Evolutionary conservation across 2,329 filamentous ascomycete genomes (phyloP), one percentile per base, ranked within the genome.

Genomic region (Aspergillus neotritici): DNA sequence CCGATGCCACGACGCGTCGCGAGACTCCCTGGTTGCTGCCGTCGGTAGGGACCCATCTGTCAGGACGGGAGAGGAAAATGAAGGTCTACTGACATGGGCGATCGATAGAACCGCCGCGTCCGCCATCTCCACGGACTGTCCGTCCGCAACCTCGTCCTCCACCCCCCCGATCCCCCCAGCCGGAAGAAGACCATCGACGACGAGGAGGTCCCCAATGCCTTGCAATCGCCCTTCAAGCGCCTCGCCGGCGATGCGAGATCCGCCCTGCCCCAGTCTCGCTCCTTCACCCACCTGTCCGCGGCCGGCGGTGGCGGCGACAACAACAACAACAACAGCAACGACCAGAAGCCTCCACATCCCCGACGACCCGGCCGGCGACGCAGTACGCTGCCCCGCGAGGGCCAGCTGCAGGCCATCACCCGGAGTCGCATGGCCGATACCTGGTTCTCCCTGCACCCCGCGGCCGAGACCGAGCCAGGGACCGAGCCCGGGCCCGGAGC

Each of bases 51-150:
- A 21, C 17, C 12, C 32, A 9, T 9, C 28, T n/a, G n/a, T n/a
- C n/a, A n/a, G n/a, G n/a, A n/a, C n/a, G n/a, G n/a, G n/a, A n/a
- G n/a, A n/a, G n/a, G n/a, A n/a, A n/a, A n/a, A n/a, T n/a, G n/a
- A n/a, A n/a, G n/a, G n/a, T n/a, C n/a, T n/a, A n/a, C n/a, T n/a
- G n/a, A n/a, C n/a, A n/a, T n/a, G n/a, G n/a, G n/a, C n/a, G n/a
- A n/a, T n/a, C 9, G 5, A 3, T 55, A 93, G 76, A 96, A 95
- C 65, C 86, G 89, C 63, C 89, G 85, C 64, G 75, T 97, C 41
- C 83, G 91, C 42, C 90, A 96, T 71, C 77, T 96, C 4, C 83
- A 87, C 57, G 88, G 87, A 53, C 80, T 97, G 55, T 91, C 86
- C 43, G 71, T 96, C 40, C 87, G 91, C 45, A 96, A 96, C 65